Evolutionary conservation across 176 grass and related monocot species (phyloP), one percentile per base, ranked within the genome.

Genomic region (Juncus effusus): DNA sequence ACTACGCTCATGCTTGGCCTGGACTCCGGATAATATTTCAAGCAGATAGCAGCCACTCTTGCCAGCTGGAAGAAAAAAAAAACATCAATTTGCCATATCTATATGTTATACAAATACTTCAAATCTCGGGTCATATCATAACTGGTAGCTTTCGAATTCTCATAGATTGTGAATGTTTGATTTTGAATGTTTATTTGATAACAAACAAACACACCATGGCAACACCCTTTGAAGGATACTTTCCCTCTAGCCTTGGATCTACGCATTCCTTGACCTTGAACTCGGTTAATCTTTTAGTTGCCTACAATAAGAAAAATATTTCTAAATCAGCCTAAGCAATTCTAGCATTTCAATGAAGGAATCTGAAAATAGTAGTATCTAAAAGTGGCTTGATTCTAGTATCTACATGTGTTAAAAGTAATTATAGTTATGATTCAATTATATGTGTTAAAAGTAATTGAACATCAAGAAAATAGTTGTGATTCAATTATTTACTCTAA

Each of bases 1-100:
- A 95, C 82, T 36, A 95, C 89, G 74, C 85, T 95, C 90, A 95
- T 95, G 61, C 77, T 95, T 63, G 90, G 90, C 70, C 90, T 89
- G 36, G 83, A 89, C 70, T 95, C 90, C 51, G 80, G 65, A 58
- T 95, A 82, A 35, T 86, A 95, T 38, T 95, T 82, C 65, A 89
- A 79, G 10, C 90, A 95, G 11, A 95, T 70, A 58, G 90, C 90
- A 1, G 85, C 85, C 15, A 95, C 82, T 0, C 85, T 82, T 7
- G 90, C 90, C 13, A 95, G 79, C 90, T 95, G 73, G 62, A 76
- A 72, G 45, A 81, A 76, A 1, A 57, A 1, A 57, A 2, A 75
- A n/a, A 9, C n/a, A 40, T 74, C 7, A 74, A 76, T 39, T 67
- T 42, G 53, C 10, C 28, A 2, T 62, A 49, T 28, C 19, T 28